phyloP scores from a whole-genome alignment of 129 eudicot species.

The Flaveria linearis region DNA sequence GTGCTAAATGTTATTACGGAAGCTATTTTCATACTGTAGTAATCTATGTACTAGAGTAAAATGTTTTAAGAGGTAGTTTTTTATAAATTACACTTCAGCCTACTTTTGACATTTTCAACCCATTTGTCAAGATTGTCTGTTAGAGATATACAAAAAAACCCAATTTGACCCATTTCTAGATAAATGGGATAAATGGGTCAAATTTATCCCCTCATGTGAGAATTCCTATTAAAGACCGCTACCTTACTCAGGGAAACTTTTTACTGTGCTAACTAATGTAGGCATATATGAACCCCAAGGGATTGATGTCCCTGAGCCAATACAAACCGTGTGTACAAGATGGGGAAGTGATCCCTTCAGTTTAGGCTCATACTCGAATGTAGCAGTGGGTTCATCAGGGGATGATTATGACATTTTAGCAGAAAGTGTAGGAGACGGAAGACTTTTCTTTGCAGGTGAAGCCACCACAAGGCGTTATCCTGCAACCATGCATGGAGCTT shows the following conservation, averaged over 20 bases:
- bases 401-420: slow-evolving; percentile 97
- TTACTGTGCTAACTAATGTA: slow-evolving; percentile 30
- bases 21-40: background rate
- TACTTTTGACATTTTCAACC: background rate
- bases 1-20: slow-evolving; percentile 4
- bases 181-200: no score
- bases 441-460: slow-evolving; percentile 96
- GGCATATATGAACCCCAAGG: slow-evolving; percentile 90
- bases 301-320: slow-evolving; percentile 85
- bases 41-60: background rate
- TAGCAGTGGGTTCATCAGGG: slow-evolving; percentile 99
- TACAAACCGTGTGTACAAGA: slow-evolving; percentile 91
- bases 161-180: background rate
- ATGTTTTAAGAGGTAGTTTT: background rate
- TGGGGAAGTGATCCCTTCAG: slow-evolving; percentile 94
- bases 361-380: slow-evolving; percentile 91
- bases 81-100: background rate
- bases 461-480: slow-evolving; percentile 96
- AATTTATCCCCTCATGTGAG: background rate
- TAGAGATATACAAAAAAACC: background rate
- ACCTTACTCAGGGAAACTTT: background rate
- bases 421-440: slow-evolving; percentile 95
- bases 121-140: slow-evolving; percentile 3
- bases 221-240: background rate
- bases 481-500: slow-evolving; percentile 99